Evolutionary conservation across 164 flowering plant species (phyloP).

Genomic region (Umbellularia californica): DNA sequence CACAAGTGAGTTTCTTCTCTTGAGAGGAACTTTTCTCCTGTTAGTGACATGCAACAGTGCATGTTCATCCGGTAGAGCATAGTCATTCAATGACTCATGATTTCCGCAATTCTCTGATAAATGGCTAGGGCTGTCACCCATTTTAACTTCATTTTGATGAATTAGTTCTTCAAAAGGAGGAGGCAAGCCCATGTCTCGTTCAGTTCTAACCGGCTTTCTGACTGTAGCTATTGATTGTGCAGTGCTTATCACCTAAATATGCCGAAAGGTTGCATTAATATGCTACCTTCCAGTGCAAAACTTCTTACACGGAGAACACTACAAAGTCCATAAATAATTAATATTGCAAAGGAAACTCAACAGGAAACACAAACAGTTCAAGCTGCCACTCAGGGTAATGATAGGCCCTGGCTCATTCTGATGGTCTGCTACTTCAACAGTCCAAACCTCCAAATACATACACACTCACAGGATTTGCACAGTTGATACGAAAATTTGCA

Average conservation of each 20-base stretch:
- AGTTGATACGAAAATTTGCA: too few species aligned
- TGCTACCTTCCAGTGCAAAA: neutral
- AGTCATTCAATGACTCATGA: constrained; percentile 24
- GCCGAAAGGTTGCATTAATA: neutral
- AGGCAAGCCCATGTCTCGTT: constrained; percentile 46
- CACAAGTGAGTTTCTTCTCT: constrained; percentile 43
- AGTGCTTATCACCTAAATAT: constrained; percentile 29
- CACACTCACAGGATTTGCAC: neutral
- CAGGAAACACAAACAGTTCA: neutral
- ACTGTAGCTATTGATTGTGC: constrained; percentile 30
- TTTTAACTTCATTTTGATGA: constrained; percentile 28
- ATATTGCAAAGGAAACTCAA: neutral
- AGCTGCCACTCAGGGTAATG: neutral
- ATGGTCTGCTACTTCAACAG: neutral
- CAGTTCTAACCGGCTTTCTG: constrained; percentile 29
- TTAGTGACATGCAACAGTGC: constrained; percentile 75
- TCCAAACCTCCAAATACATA: neutral
- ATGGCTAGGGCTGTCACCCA: constrained; percentile 12
- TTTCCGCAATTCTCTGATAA: constrained; percentile 23
- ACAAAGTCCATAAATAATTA: too few species aligned
- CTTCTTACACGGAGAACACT: too few species aligned
- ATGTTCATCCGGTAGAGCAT: constrained; percentile 60
- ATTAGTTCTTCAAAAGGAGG: constrained; percentile 72
- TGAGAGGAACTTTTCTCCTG: constrained; percentile 59
- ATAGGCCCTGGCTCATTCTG: neutral